Evolutionary conservation across 306 rosid genomes (phyloP), one percentile per base, ranked within the genome.

Genomic region (Trichosanthes truncata): DNA sequence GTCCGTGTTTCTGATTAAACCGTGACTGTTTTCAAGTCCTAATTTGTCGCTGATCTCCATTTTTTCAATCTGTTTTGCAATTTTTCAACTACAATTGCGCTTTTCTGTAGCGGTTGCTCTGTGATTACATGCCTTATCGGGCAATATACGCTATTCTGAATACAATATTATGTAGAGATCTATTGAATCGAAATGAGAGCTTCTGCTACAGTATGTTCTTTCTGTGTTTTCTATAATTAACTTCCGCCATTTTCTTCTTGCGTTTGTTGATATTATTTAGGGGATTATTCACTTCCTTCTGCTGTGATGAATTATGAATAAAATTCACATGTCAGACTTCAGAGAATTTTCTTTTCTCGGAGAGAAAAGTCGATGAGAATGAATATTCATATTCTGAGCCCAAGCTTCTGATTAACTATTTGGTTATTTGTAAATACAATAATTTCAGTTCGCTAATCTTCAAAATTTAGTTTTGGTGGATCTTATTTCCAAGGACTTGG

Each of bases 301-400:
- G 96, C 91, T 0, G 29, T 88, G 96, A 90, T 74, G 97, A 88
- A 7, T 52, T 82, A 49, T 74, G 91, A 84, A 87, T 81, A 0
- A 87, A 78, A 83, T 80, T 85, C 96, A 82, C 96, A 91, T 93
- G 97, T 89, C 97, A 93, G 97, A 93, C 97, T 91, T 93, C 96
- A 71, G 92, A 88, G 96, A 82, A 86, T 86, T 74, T 52, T 74
- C 63, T 74, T 74, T 74, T 33, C 48, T 74, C 31, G 62, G 62
- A 74, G 49, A 20, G 81, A 0, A 7, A 26, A 82, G 71, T 91
- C 97, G 69, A 82, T 93, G 97, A 89, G 96, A 88, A 85, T 78
- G 85, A 85, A 74, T 79, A 67, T 81, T 92, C 92, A 52, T 76
- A 51, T 23, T 46, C 90, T 86, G 96, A 89, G 94, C 96, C 56